Evolutionary conservation across 2,329 filamentous ascomycete species (phyloP).

Genomic region (Claviceps citrina): DNA sequence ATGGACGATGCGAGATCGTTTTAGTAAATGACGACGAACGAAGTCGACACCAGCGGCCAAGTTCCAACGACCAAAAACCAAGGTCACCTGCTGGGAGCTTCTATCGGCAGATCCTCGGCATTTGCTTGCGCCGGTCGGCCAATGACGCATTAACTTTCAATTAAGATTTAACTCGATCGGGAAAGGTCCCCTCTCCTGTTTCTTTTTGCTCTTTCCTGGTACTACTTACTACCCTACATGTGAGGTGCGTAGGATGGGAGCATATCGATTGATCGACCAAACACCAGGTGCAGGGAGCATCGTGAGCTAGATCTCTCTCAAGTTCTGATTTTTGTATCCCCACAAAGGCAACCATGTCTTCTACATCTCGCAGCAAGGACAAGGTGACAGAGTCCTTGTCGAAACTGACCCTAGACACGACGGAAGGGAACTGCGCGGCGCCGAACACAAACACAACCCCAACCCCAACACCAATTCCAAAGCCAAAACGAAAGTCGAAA

Average conservation of each 20-base stretch:
- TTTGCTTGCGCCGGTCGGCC: neutral
- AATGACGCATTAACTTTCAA: too few species aligned
- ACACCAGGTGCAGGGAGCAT: too few species aligned
- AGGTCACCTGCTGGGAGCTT: slow-evolving; percentile 15
- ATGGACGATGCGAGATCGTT: slow-evolving; percentile 8
- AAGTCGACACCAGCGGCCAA: slow-evolving; percentile 8
- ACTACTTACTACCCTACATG: too few species aligned
- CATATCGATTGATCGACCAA: too few species aligned
- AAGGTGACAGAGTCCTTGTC: slow-evolving; percentile 18
- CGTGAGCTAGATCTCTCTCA: too few species aligned
- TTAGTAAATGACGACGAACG: slow-evolving; percentile 17
- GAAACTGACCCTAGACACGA: slow-evolving; percentile 16
- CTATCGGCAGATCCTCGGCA: slow-evolving; percentile 17
- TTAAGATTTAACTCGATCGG: too few species aligned
- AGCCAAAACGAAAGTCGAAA: slow-evolving; percentile 9
- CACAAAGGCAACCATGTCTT: slow-evolving; percentile 9
- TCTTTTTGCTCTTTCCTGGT: too few species aligned
- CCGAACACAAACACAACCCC: slow-evolving; percentile 6
- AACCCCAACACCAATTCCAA: too few species aligned
- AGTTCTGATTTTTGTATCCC: neutral
- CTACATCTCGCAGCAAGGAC: slow-evolving; percentile 10
- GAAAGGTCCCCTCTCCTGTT: too few species aligned
- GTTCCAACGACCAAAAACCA: slow-evolving; percentile 4
- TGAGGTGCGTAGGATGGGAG: too few species aligned
- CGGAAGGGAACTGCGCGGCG: slow-evolving; percentile 4